Percentiles rank a stretch among this genome's conserved stretches.
Evolutionary conservation across 1,139 yeast species (phyloP).

Genomic region (Debaryomyces coudertii): DNA sequence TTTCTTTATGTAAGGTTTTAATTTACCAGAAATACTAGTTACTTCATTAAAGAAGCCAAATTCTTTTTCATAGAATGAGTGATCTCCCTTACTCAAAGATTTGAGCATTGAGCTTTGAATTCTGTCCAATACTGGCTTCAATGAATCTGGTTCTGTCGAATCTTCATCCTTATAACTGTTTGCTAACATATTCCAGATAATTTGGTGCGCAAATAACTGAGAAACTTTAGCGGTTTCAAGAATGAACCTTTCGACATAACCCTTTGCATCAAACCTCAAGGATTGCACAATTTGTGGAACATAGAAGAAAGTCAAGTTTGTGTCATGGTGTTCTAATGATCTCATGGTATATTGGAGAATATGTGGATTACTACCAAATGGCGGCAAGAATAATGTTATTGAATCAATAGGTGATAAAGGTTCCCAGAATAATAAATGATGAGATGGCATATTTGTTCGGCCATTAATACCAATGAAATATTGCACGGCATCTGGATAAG

Average conservation of each 20-base stretch:
- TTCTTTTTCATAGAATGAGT: constrained; percentile 74
- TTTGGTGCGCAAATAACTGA: constrained; percentile 93
- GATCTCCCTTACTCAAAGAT: constrained; percentile 63
- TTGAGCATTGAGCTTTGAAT: constrained; percentile 70
- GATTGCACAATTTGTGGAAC: constrained; percentile 98
- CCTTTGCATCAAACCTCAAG: constrained; percentile 76
- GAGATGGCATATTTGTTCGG: constrained; percentile 41
- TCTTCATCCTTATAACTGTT: constrained; percentile 92
- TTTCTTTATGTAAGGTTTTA: constrained; percentile 91
- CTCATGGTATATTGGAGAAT: constrained; percentile 88
- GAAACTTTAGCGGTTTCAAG: constrained; percentile 91
- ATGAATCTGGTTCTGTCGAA: constrained; percentile 71
- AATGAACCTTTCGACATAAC: constrained; percentile 87
- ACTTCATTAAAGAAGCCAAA: constrained; percentile 90
- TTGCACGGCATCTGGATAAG: constrained; percentile 66
- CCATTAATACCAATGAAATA: constrained; percentile 54
- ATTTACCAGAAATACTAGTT: constrained; percentile 89
- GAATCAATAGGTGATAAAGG: constrained; percentile 84
- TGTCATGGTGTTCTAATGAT: constrained; percentile 86
- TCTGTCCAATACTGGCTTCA: constrained; percentile 81
- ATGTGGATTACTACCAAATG: constrained; percentile 66
- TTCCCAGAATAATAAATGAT: constrained; percentile 68
- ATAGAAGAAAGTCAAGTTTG: constrained; percentile 87
- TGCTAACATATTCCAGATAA: constrained; percentile 97
- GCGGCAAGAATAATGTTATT: constrained; percentile 81